A percentile compares a stretch with the other conserved stretches of the same genome.
Evolutionary conservation across 2,329 filamentous ascomycete species (phyloP).

Genomic region (Cladosporium velox): DNA sequence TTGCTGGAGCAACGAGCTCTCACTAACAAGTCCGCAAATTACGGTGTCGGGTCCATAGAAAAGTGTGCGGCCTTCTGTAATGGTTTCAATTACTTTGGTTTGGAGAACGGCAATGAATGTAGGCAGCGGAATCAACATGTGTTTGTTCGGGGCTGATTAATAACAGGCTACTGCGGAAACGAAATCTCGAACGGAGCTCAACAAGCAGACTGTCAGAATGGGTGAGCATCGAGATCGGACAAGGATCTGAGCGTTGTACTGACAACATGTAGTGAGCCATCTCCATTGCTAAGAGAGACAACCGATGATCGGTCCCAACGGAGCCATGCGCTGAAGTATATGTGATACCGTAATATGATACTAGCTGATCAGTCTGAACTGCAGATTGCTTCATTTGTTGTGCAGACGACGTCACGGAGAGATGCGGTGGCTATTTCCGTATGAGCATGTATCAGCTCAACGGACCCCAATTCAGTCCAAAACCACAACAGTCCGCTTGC

Average conservation of each 20-base stretch:
- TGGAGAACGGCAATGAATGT: conserved; percentile 16
- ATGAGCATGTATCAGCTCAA: conserved; percentile 10
- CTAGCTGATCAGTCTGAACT: neutral
- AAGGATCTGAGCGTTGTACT: neutral
- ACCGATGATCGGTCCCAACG: neutral
- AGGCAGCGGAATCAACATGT: neutral
- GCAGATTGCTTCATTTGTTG: conserved; percentile 8
- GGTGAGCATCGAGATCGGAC: neutral
- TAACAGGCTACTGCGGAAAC: conserved; percentile 11
- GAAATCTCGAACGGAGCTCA: neutral
- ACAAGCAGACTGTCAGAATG: conserved; percentile 9
- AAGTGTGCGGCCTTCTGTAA: neutral
- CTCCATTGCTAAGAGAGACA: neutral
- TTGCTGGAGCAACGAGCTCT: neutral
- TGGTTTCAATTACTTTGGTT: conserved; percentile 4
- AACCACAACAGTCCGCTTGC: conserved; percentile 1
- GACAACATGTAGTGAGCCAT: neutral
- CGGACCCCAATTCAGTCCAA: neutral
- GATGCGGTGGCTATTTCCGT: conserved; percentile 11
- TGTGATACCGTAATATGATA: neutral
- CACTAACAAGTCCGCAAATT: neutral
- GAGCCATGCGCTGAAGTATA: neutral
- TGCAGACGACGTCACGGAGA: neutral
- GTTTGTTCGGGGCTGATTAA: neutral
- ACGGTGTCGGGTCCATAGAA: neutral